Evolutionary conservation across 257 asterid species (phyloP), one percentile per base, ranked within the genome.

Genomic region (Jacaranda copaia): DNA sequence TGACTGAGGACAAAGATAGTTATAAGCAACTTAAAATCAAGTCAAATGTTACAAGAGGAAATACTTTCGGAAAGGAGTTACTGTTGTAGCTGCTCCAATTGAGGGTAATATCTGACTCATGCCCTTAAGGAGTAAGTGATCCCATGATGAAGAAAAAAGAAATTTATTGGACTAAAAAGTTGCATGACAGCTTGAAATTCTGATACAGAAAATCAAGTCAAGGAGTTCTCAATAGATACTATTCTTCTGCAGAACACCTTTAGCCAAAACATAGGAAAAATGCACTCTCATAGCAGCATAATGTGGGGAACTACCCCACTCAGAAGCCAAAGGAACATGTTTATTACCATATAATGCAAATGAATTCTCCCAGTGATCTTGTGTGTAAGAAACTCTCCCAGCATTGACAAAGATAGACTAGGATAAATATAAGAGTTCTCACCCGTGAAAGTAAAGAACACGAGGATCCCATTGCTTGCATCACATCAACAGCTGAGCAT

Each of bases 381-480:
- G 3, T 9, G 51, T 2, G 13, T 45, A 45, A 45, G 49, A 11
- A 73, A 59, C 11, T 48, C 51, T 18, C 38, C 32, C 59, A 10
- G 12, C 5, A 53, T n/a, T 36, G 70, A 68, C 15, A 15, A 69
- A 61, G 55, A 64, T 16, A 42, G 13, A 72, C 46, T 38, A 70
- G n/a, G 45, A 48, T 70, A 64, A 36, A 13, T 35, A 64, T 40
- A 59, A 39, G 73, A 72, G 64, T 72, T 67, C 83, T 79, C 57
- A 93, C 99, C 88, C 79, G 84, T 39, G 93, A 81, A 7, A 91
- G 84, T 51, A 82, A 71, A 76, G 87, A 81, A 77, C 84, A 70
- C 71, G 98, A 88, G 75, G 94, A 88, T 52, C 92, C 96, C 86
- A 88, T 84, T 79, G 91, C 89, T 88, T 85, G 96, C 94, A 89